Conservation (phyloP, 345 rosid species). For the Raphanus sativus region DNA sequence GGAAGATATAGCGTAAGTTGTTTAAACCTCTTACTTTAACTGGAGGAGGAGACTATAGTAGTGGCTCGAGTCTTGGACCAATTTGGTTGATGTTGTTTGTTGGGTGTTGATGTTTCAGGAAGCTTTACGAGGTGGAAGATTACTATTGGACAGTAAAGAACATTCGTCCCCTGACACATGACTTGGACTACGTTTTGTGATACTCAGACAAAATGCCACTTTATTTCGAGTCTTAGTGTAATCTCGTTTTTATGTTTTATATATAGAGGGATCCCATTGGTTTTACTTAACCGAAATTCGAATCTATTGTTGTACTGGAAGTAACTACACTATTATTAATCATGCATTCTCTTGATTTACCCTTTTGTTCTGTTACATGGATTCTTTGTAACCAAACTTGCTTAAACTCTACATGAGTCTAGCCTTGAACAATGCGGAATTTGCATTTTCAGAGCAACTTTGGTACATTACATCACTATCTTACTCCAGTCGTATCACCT, state of each 20-base stretch:
- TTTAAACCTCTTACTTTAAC: neutral
- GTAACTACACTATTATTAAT: neutral
- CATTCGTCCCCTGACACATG: slow-evolving; percentile 37
- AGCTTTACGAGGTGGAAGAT: slow-evolving; percentile 58
- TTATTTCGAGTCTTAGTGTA: neutral
- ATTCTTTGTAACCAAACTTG: neutral
- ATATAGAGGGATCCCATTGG: neutral
- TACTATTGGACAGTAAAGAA: slow-evolving; percentile 45
- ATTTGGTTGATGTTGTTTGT: neutral
- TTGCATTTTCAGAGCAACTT: neutral
- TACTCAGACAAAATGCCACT: neutral
- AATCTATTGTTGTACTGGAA: neutral
- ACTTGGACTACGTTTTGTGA: slow-evolving; percentile 24
- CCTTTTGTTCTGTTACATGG: neutral
- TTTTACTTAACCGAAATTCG: slow-evolving; percentile 6
- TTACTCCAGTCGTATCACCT: too few relatives aligned
- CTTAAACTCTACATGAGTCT: neutral
- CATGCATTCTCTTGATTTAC: neutral
- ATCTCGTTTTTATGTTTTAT: neutral
- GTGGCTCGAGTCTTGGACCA: neutral
- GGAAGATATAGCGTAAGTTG: slow-evolving; percentile 76
- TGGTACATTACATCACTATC: neutral
- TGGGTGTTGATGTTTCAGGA: slow-evolving; percentile 46
- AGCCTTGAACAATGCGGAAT: neutral
- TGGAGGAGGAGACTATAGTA: neutral